Base-by-base conservation (phyloP, 805 yeast species). In the Ascoidea asiatica region DNA sequence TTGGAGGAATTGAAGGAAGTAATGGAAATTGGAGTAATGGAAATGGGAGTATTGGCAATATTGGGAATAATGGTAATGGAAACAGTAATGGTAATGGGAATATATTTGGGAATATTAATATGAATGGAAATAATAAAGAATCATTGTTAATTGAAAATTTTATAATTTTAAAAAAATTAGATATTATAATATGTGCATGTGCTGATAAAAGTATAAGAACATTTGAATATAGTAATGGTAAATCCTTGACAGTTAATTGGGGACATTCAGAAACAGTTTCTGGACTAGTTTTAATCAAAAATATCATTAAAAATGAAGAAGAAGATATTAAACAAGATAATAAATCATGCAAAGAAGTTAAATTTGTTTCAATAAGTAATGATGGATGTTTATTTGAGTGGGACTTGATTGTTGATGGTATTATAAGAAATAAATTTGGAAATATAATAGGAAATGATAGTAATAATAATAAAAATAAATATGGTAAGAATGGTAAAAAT, bases 301-400 rank as follows among this genome's bases (percentile, higher is more conserved):
- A 53, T 4, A 52, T 51, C 2, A 47, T 53, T 29, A 29, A 29
- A 11, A 15, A 29, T 11, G 15, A 29, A 11, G 35, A 15, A 3
- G 35, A 15, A 11, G 35, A 29, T 11, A 29, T 11, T 29, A 15
- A 15, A 15, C 15, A 29, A 11, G 4, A 29, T 8, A 15, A 29
- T 29, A 29, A 29, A 29, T 11, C 8, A 11, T 8, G 15, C 8
- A 29, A 29, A 29, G 8, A 8, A 29, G 35, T 29, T 4, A 53
- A 63, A 15, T 54, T 70, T 21, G 49, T 72, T 1, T 65, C 78
- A 0, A 61, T 73, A 15, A 69, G 79, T 19, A 60, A 59, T 5
- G 79, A 71, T 51, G 82, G 81, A 0, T 75, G 81, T 53, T 53
- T 75, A 43, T 74, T 77, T 47, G 56, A 54, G 5, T 76, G 81